Evolutionary conservation across 306 rosid species (phyloP), one percentile per base, ranked within the genome.

Genomic region (Macrotyloma uniflorum): DNA sequence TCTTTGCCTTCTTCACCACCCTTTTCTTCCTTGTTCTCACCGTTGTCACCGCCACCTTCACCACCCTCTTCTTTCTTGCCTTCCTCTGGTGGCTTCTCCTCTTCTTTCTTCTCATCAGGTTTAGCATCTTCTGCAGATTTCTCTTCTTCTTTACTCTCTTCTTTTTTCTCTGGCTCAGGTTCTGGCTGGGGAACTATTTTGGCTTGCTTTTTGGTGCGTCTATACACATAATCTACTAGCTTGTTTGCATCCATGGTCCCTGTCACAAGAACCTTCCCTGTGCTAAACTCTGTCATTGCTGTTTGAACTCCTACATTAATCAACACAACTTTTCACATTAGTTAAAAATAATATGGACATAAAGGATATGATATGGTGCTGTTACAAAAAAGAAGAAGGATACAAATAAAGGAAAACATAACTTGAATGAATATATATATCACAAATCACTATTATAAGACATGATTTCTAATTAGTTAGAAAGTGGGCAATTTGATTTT

Each of bases 131-230:
- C 86, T 58, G 58, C 85, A 8, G 89, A 80, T 74, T 90, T 83
- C 80, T 79, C 84, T 4, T 5, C 91, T 85, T 85, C 80, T 32
- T 82, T 83, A 11, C 28, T 67, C 43, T 90, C 93, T 73, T 86
- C 88, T 74, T 85, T 80, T 65, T 72, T 82, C 50, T 88, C 86
- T 8, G 88, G 84, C 40, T 87, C 82, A 10, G 88, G 58, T 57
- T 38, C 47, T 8, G 93, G 96, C 50, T 90, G 93, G 0, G 94
- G 97, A 2, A 90, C 89, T 49, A 94, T 94, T 47, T 84, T 85
- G 45, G 97, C 98, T 81, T 88, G 97, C 78, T 94, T 94, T 80
- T 85, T 92, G 36, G 98, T 94, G 70, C 96, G 83, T 80, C 94
- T 86, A 12, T 94, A 90, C 2, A 94, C 96, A 63, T 94, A 94